phyloP scores from a whole-genome alignment of 2,329 filamentous ascomycete species.

The Cytospora schulzeri region DNA sequence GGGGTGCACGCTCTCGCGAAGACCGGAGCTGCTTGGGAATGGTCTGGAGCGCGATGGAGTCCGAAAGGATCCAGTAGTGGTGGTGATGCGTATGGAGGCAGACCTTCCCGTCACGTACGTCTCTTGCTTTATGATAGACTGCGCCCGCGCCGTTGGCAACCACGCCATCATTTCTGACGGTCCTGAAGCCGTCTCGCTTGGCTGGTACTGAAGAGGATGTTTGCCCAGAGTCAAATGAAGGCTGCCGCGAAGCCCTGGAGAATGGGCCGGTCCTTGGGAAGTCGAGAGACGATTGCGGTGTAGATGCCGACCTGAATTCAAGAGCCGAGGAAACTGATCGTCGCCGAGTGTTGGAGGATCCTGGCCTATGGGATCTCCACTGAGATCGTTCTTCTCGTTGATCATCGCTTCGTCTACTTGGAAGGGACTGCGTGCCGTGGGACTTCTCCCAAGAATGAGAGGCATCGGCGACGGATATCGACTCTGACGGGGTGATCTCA shows the following conservation, averaged over 20 bases:
- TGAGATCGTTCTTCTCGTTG: background rate
- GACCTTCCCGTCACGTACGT: conserved; percentile 30
- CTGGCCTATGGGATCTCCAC: background rate
- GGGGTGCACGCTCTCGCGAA: conserved; percentile 15
- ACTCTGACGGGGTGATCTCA: conserved; percentile 23
- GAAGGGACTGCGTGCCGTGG: background rate
- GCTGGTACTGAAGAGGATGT: conserved; percentile 1
- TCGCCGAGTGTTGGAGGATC: background rate
- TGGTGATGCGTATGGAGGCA: conserved; percentile 64
- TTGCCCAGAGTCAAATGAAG: background rate
- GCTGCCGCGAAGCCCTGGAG: background rate
- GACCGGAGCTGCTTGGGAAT: conserved; percentile 15
- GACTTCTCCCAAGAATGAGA: background rate
- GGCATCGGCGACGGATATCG: conserved; percentile 11
- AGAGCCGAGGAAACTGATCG: conserved; percentile 6
- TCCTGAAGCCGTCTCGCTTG: background rate
- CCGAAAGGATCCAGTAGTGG: conserved; percentile 54
- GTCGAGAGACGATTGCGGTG: conserved; percentile 4
- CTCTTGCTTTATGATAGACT: background rate
- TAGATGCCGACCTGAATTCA: conserved; percentile 6
- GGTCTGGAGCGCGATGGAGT: conserved; percentile 13
- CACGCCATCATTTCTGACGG: background rate
- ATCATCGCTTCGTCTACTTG: background rate
- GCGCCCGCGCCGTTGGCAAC: background rate
- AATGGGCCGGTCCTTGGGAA: background rate